Evolutionary conservation across 202 grass and related monocot species (phyloP), one percentile per base, ranked within the genome.

Genomic region (Hordeum pubiflorum): DNA sequence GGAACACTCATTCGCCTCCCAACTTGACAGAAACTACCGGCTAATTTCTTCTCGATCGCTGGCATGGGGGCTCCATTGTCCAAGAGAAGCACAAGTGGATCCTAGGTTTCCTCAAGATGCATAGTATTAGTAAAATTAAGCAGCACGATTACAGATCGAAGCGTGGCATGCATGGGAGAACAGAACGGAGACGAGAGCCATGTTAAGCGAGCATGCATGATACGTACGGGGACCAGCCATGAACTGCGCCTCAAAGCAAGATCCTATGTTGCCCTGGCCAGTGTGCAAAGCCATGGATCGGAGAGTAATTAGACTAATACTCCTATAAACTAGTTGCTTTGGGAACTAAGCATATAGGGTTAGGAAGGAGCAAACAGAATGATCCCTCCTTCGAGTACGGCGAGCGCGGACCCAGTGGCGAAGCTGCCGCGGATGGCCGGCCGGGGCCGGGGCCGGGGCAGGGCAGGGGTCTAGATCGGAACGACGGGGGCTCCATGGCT

Each of bases 171-270:
- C 21, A 62, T 44, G 75, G 8, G 5, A 41, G 56, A 43, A 12
- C 13, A 12, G 1, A 58, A 29, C 14, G 64, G 21, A 17, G 38
- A 15, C 4, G 46, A 52, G 15, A 52, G 46, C 46, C 6, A 46
- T 46, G 64, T 11, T 7, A 10, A 26, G 67, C 66, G 11, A 40
- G 18, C 64, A 37, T 70, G 68, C 68, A 50, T 72, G 40, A 22
- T n/a, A 41, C 14, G 58, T 15, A 67, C 17, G 50, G 22, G 65
- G 36, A 72, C 69, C 67, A 70, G 67, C 38, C 67, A 5, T 44
- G 67, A 40, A 70, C 22, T 70, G 4, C 66, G 80, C 75, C 80
- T 73, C 87, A 77, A 89, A 65, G 77, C 87, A 3, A 89, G 87
- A 75, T 77, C 82, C 33, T 65, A 72, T 72, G 9, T 17, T 6